Percentiles rank a stretch among this genome's conserved stretches.
phyloP scores from a whole-genome alignment of 2,329 filamentous ascomycete species.

The Hawksworthiomyces lignivorus region DNA sequence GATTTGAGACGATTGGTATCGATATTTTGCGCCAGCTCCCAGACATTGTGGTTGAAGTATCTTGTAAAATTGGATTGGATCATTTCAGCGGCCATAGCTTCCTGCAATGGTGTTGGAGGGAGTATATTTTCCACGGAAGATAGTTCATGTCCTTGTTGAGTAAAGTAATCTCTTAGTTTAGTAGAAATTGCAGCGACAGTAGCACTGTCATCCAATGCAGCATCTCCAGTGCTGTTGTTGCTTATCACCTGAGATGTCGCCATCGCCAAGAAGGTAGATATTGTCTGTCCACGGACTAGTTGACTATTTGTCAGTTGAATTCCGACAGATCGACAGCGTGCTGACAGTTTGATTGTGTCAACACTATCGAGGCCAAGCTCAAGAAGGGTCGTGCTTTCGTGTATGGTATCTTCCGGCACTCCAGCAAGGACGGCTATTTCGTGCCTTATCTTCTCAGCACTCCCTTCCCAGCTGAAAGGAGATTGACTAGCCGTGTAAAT shows the following conservation, averaged over 20 bases:
- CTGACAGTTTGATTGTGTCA: constrained; percentile 77
- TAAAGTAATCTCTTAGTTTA: constrained; percentile 32
- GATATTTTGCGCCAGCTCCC: constrained; percentile 49
- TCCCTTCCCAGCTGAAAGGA: constrained; percentile 54
- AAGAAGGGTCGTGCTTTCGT: constrained; percentile 58
- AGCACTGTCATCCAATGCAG: no score
- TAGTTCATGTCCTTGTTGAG: constrained; percentile 25
- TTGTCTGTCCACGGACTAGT: constrained; percentile 67
- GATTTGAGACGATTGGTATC: constrained; percentile 48
- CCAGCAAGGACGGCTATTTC: constrained; percentile 58
- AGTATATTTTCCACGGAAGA: constrained; percentile 49
- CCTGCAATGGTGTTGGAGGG: constrained; percentile 76
- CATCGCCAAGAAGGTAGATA: constrained; percentile 47
- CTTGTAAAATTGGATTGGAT: constrained; percentile 60
- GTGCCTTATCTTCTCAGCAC: constrained; percentile 45
- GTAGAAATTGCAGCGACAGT: constrained; percentile 2
- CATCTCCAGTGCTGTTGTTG: no score
- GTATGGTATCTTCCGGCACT: constrained; percentile 41
- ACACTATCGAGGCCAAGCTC: constrained; percentile 88
- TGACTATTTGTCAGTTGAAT: constrained; percentile 61
- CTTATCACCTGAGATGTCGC: background rate
- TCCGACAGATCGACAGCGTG: constrained; percentile 54
- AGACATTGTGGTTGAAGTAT: constrained; percentile 81
- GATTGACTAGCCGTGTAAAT: no score
- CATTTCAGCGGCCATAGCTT: constrained; percentile 81